These are phyloP conservation scores for Hericium erinaceus DNA, from an alignment of 768 basidiomycete genomes.

Conservation along the genomic window DNA sequence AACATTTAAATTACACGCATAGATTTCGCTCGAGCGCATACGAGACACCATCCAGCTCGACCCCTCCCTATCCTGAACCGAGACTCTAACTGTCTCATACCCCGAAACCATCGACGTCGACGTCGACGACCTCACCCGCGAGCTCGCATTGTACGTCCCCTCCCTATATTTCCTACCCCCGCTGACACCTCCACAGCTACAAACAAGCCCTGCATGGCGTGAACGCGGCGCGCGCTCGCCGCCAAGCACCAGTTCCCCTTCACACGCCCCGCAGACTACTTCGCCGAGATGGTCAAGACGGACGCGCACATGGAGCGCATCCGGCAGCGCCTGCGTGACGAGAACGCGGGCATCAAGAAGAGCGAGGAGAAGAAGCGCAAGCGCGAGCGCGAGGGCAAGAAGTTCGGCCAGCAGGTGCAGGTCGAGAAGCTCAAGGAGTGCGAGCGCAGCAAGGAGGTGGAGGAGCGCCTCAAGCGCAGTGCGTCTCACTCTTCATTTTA, in stretches of 20 bases:
- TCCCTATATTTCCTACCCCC: not conserved
- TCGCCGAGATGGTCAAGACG: constrained; percentile 97
- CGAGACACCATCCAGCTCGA: constrained; percentile 70
- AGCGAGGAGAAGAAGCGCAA: constrained; percentile 69
- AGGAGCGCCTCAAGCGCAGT: constrained; percentile 88
- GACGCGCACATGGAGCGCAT: constrained; percentile 98
- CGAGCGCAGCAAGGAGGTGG: constrained; percentile 85
- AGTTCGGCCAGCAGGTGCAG: constrained; percentile 97
- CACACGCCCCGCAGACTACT: constrained; percentile 88
- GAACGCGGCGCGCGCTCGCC: constrained; percentile 71
- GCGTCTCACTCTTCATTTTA: constrained; percentile 19
- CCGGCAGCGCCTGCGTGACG: constrained; percentile 82
- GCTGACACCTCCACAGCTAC: constrained; percentile 46
- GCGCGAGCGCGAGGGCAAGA: constrained; percentile 90
- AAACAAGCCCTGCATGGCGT: constrained; percentile 88
- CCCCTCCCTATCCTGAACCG: constrained; percentile 72
- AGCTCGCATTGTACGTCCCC: constrained; percentile 81
- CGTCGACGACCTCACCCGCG: constrained; percentile 80
- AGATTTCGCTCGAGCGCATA: constrained; percentile 78
- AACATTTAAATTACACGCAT: not conserved
- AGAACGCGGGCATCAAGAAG: constrained; percentile 80
- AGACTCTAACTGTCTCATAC: constrained; percentile 66
- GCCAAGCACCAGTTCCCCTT: constrained; percentile 73
- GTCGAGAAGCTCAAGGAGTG: constrained; percentile 89
- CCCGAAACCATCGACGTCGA: constrained; percentile 68